These are phyloP conservation scores for Citrullus mucosospermus DNA, from an alignment of 306 rosid genomes.

Conservation along the genomic window DNA sequence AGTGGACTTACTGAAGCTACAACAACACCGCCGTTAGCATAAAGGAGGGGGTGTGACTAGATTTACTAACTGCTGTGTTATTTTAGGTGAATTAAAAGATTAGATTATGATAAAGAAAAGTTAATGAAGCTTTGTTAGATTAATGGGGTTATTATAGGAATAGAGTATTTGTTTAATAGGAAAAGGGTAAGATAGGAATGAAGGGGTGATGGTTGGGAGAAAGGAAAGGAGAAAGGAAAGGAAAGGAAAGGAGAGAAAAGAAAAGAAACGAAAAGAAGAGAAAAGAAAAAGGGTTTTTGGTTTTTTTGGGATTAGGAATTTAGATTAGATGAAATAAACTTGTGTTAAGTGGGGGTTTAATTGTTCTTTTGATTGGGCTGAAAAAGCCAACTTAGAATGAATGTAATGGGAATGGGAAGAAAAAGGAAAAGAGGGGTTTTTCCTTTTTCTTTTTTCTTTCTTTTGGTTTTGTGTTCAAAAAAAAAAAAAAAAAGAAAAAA, in stretches of 20 bases:
- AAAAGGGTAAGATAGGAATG: background rate
- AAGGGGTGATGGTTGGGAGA: background rate
- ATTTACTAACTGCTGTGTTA: background rate
- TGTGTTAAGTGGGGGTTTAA: background rate
- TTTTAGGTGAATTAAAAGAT: background rate
- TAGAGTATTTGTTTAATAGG: conserved; percentile 8
- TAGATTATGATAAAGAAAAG: background rate
- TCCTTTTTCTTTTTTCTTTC: background rate
- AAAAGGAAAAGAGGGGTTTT: background rate
- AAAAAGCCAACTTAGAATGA: background rate
- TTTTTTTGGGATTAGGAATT: background rate
- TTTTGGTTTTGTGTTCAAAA: background rate
- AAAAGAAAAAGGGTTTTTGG: background rate
- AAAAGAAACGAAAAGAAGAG: background rate
- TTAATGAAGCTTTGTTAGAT: background rate
- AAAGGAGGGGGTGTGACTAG: background rate
- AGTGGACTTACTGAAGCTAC: conserved; percentile 13
- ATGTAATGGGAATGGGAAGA: background rate
- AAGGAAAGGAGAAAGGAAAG: background rate
- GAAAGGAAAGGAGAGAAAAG: too few species aligned
- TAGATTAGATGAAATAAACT: conserved; percentile 3
- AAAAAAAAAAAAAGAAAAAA: background rate
- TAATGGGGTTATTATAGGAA: background rate
- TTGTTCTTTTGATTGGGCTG: background rate
- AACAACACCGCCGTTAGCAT: background rate